Evolutionary conservation across 257 asterid genomes (phyloP).

Genomic region (Ophiorrhiza pumila): DNA sequence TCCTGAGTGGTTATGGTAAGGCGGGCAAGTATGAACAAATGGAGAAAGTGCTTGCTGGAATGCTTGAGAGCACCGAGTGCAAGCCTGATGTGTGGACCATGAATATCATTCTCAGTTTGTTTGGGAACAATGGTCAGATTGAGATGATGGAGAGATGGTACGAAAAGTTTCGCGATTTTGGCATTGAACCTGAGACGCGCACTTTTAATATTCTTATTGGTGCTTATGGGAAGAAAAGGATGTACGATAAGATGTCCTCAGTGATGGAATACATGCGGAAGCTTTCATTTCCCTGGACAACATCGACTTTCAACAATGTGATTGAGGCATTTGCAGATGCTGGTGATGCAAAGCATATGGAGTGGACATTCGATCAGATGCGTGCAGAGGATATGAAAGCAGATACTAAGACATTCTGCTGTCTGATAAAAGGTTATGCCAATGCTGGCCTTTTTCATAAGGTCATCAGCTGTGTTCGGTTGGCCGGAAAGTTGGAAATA

Average conservation of each 20-base stretch:
- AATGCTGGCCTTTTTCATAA: slow-evolving; percentile 76
- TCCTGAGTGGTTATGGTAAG: slow-evolving; percentile 80
- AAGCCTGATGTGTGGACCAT: slow-evolving; percentile 87
- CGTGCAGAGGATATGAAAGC: slow-evolving; percentile 72
- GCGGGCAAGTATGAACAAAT: slow-evolving; percentile 77
- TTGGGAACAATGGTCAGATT: slow-evolving; percentile 75
- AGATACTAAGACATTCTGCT: slow-evolving; percentile 84
- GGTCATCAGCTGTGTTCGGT: slow-evolving; percentile 65
- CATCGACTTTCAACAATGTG: slow-evolving; percentile 87
- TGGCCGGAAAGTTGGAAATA: slow-evolving; percentile 80
- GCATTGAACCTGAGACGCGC: slow-evolving; percentile 82
- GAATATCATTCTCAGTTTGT: slow-evolving; percentile 76
- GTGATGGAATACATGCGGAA: slow-evolving; percentile 96
- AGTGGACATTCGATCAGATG: slow-evolving; percentile 78
- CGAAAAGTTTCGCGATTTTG: slow-evolving; percentile 71
- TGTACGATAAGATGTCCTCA: slow-evolving; percentile 92
- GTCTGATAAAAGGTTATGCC: slow-evolving; percentile 82
- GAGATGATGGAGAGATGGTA: slow-evolving; percentile 96
- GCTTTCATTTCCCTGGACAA: slow-evolving; percentile 89
- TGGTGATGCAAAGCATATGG: slow-evolving; percentile 83
- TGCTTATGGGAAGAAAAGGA: slow-evolving; percentile 81
- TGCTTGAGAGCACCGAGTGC: slow-evolving; percentile 58
- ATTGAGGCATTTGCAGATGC: slow-evolving; percentile 87
- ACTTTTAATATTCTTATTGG: slow-evolving; percentile 83
- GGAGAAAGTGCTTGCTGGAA: slow-evolving; percentile 69